Percentiles rank a stretch among this genome's conserved stretches.
These are phyloP conservation scores for Suillus plorans DNA, from an alignment of 768 basidiomycete genomes.

Conservation along the genomic window DNA sequence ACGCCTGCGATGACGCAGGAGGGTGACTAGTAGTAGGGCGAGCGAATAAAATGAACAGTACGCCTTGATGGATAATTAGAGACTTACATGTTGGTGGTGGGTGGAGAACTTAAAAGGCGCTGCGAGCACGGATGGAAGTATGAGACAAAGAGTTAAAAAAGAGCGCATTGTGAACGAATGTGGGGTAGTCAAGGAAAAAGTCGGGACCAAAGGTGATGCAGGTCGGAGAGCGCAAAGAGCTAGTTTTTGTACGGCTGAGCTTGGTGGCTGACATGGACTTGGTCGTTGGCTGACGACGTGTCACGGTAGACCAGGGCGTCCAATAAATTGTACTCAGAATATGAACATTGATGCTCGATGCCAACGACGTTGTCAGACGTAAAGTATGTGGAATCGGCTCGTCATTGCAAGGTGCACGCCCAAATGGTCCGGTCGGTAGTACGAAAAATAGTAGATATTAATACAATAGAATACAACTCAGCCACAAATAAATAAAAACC, in stretches of 20 bases:
- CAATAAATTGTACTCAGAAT: no score
- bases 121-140: constrained; percentile 18
- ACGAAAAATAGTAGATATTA: constrained; percentile 7
- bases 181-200: neutral
- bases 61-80: no score
- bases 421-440: neutral
- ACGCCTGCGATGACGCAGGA: constrained; percentile 28
- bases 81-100: neutral
- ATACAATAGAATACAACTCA: constrained; percentile 27
- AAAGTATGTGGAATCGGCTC: neutral
- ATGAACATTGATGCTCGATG: no score
- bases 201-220: neutral
- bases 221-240: neutral
- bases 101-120: constrained; percentile 13
- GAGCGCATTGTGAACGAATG: constrained; percentile 24
- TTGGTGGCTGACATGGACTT: constrained; percentile 1
- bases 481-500: neutral
- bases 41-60: neutral
- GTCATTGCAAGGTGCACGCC: neutral
- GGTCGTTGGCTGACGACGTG: neutral
- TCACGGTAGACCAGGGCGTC: no score
- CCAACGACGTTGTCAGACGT: no score
- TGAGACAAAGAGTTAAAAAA: constrained; percentile 14
- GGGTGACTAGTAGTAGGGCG: constrained; percentile 10
- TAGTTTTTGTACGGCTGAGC: neutral